Evolutionary conservation across 2,329 filamentous ascomycete genomes (phyloP).

Genomic region (Penicillium nordicum): DNA sequence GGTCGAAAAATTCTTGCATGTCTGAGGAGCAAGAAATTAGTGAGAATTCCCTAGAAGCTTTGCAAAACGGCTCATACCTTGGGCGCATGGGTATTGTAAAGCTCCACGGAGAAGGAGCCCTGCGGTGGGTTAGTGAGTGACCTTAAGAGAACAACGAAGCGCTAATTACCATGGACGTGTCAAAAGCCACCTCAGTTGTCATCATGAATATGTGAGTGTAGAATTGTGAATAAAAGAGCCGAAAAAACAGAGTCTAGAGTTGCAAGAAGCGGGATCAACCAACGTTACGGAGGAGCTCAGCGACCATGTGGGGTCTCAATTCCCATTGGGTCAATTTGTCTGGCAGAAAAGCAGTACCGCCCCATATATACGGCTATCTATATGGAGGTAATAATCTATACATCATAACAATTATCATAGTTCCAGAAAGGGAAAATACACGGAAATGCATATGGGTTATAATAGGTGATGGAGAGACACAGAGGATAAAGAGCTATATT

Average conservation of each 20-base stretch:
- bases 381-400: too few species aligned
- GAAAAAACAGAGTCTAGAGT: not conserved
- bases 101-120: constrained; percentile 82
- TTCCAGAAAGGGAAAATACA: not conserved
- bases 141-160: not conserved
- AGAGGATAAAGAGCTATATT: not conserved
- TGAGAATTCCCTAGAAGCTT: not conserved
- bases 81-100: constrained; percentile 85
- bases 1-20: constrained; percentile 81
- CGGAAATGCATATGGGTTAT: not conserved
- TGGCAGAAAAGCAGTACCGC: not conserved
- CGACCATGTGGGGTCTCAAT: not conserved
- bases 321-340: not conserved
- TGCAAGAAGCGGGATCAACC: constrained; percentile 4
- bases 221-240: not conserved
- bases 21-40: constrained; percentile 44
- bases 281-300: not conserved
- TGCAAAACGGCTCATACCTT: constrained; percentile 43
- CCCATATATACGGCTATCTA: not conserved
- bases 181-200: constrained; percentile 74
- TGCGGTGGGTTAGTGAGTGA: constrained; percentile 38
- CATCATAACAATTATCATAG: not conserved
- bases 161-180: constrained; percentile 74
- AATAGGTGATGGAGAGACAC: not conserved
- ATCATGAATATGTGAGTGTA: constrained; percentile 45